Percentiles rank a stretch among this genome's conserved stretches.
Evolutionary conservation across 306 rosid species (phyloP).

Genomic region (Oxytropis ochrocephala): DNA sequence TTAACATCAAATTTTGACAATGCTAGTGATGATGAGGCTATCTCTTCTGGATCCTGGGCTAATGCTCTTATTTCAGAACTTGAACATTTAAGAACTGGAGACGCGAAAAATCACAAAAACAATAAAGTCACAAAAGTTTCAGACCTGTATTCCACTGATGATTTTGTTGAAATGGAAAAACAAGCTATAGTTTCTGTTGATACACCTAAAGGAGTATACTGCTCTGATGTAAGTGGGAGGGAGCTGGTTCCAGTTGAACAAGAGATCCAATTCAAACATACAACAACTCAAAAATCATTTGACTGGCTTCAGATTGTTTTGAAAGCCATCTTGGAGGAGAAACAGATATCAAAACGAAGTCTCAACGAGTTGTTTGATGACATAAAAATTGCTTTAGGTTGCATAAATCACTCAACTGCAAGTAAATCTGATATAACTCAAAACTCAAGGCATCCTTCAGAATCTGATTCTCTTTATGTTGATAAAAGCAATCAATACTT

Average conservation of each 20-base stretch:
- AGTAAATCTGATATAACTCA: slow-evolving; percentile 21
- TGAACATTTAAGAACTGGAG: slow-evolving; percentile 44
- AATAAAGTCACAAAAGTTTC: slow-evolving; percentile 28
- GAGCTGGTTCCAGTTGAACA: slow-evolving; percentile 44
- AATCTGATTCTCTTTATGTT: slow-evolving; percentile 16
- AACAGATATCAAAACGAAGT: slow-evolving; percentile 45
- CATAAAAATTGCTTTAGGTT: slow-evolving; percentile 65
- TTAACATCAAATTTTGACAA: slow-evolving; percentile 34
- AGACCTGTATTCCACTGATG: slow-evolving; percentile 50
- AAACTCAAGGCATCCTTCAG: slow-evolving; percentile 15
- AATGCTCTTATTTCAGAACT: slow-evolving; percentile 43
- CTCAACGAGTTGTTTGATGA: slow-evolving; percentile 60
- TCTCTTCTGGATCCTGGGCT: slow-evolving; percentile 67
- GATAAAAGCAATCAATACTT: background rate
- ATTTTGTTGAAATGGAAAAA: slow-evolving; percentile 76
- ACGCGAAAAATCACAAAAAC: slow-evolving; percentile 28
- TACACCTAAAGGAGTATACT: slow-evolving; percentile 21
- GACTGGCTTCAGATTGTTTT: slow-evolving; percentile 84
- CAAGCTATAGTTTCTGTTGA: slow-evolving; percentile 58
- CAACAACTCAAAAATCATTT: slow-evolving; percentile 31
- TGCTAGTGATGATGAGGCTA: slow-evolving; percentile 47
- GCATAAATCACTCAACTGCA: slow-evolving; percentile 28
- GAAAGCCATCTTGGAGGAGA: slow-evolving; percentile 55
- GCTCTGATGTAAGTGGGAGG: slow-evolving; percentile 29
- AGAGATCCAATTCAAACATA: background rate